Evolutionary conservation across 2,329 filamentous ascomycete genomes (phyloP).

Genomic region (Ambrosiella beaveri): DNA sequence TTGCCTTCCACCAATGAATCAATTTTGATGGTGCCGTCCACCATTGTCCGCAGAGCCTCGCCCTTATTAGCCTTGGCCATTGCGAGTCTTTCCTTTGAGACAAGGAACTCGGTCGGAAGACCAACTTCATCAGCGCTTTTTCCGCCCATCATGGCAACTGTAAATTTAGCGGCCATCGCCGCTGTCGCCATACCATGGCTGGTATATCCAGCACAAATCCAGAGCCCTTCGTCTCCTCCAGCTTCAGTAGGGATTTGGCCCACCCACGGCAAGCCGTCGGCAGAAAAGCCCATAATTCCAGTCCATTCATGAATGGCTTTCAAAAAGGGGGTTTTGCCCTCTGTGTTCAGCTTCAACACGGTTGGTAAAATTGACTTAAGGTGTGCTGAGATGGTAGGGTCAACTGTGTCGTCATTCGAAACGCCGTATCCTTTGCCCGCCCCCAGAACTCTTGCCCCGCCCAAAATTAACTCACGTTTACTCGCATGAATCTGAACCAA

Average conservation of each 20-base stretch:
- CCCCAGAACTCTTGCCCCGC: slow-evolving; percentile 47
- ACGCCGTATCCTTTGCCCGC: slow-evolving; percentile 32
- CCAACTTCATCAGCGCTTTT: slow-evolving; percentile 23
- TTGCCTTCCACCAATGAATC: background rate
- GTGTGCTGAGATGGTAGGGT: slow-evolving; percentile 36
- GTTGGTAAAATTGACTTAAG: slow-evolving; percentile 29
- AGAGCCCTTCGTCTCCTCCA: slow-evolving; percentile 37
- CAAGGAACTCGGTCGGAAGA: slow-evolving; percentile 27
- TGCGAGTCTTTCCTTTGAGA: slow-evolving; percentile 20
- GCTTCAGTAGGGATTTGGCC: slow-evolving; percentile 40
- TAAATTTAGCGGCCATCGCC: slow-evolving; percentile 46
- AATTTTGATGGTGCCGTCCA: slow-evolving; percentile 6
- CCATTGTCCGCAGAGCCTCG: background rate
- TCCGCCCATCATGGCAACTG: slow-evolving; percentile 40
- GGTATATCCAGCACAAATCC: slow-evolving; percentile 48
- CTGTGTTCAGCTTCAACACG: background rate
- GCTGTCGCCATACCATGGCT: slow-evolving; percentile 66
- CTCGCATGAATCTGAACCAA: slow-evolving; percentile 49
- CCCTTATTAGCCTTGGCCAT: background rate
- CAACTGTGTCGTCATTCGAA: slow-evolving; percentile 41
- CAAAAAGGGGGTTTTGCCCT: slow-evolving; percentile 25
- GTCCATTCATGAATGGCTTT: slow-evolving; percentile 50
- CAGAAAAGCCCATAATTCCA: slow-evolving; percentile 61
- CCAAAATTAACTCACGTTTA: slow-evolving; percentile 47
- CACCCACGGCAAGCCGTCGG: slow-evolving; percentile 54